Base-by-base conservation (phyloP, 179 eudicot species). In the Heliamphora pulchella region DNA sequence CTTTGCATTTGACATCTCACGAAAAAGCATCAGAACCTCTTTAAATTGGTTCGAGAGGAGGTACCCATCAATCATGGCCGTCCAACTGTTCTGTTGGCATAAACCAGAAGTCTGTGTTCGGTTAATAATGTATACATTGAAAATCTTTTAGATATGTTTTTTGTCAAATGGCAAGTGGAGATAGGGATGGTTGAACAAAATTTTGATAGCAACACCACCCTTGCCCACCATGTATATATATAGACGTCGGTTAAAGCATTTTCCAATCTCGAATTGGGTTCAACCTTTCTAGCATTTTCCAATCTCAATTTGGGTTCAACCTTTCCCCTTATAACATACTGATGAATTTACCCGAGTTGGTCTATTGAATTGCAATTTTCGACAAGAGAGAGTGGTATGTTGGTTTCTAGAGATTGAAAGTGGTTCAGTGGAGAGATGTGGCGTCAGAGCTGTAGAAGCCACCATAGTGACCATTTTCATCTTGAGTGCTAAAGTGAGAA, bases 271-370 rank as follows among this genome's bases (percentile, higher is more conserved):
- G 84, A 81, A 80, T 44, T 84, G 0, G 71, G 17, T 43, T 84
- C 81, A 46, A 84, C 75, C 31, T 31, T 31, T 31, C 31, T 31
- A 31, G 31, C 31, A 31, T 31, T 31, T 31, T 31, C 31, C 31
- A 31, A 31, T 31, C 31, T 31, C 31, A 31, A 31, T 31, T 31
- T 31, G 31, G 31, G 31, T 31, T 31, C 31, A 31, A 31, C 31
- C 41, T 39, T 81, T 46, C 66, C 61, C 41, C 81, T 80, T 41
- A 79, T 11, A 2, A 84, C 20, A 50, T 66, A 82, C 48, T 50
- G 85, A 83, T 84, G 88, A 74, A 80, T 79, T 62, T 81, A 84
- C 70, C 80, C 83, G 64, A 86, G 81, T 79, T 86, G 84, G 55
- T 83, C 74, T 85, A 83, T 86, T 31, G 86, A 80, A 3, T 76